Evolutionary conservation across 495 filamentous ascomycete genomes (phyloP).

Genomic region (Xylaria flabelliformis): DNA sequence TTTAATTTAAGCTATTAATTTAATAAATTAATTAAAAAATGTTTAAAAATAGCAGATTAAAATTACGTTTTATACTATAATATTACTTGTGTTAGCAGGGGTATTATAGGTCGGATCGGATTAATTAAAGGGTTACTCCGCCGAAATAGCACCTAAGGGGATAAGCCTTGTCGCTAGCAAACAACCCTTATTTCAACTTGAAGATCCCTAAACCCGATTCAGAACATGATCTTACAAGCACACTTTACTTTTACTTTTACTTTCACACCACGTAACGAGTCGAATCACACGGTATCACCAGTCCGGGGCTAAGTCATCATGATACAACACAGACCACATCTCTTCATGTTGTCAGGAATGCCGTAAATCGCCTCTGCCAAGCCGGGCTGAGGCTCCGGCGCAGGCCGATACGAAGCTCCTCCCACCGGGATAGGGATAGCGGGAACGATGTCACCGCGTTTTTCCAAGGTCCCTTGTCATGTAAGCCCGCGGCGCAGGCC

Average conservation of each 20-base stretch:
- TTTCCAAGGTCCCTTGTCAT: not conserved
- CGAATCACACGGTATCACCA: not conserved
- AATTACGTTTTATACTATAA: too few relatives aligned
- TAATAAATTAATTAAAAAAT: too few relatives aligned
- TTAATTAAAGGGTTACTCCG: too few relatives aligned
- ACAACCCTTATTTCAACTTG: not conserved
- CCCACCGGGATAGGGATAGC: not conserved
- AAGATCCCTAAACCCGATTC: not conserved
- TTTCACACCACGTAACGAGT: not conserved
- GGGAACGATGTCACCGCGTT: slow-evolving; percentile 1
- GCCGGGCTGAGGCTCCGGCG: slow-evolving; percentile 2
- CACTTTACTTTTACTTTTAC: not conserved
- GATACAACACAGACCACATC: not conserved
- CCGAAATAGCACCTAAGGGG: too few relatives aligned
- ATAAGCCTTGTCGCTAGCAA: not conserved
- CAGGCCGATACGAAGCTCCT: slow-evolving; percentile 4
- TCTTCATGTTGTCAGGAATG: not conserved
- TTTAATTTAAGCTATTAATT: not conserved
- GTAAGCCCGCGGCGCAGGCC: not conserved
- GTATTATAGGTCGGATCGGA: too few relatives aligned
- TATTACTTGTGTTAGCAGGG: too few relatives aligned
- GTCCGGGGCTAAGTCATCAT: not conserved
- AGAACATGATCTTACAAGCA: not conserved
- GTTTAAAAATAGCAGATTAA: too few relatives aligned
- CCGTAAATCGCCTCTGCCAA: slow-evolving; percentile 2